Evolutionary conservation across 352 stramenopile genomes (phyloP), one percentile per base, ranked within the genome.

Genomic region (Phytophthora nicotianae): DNA sequence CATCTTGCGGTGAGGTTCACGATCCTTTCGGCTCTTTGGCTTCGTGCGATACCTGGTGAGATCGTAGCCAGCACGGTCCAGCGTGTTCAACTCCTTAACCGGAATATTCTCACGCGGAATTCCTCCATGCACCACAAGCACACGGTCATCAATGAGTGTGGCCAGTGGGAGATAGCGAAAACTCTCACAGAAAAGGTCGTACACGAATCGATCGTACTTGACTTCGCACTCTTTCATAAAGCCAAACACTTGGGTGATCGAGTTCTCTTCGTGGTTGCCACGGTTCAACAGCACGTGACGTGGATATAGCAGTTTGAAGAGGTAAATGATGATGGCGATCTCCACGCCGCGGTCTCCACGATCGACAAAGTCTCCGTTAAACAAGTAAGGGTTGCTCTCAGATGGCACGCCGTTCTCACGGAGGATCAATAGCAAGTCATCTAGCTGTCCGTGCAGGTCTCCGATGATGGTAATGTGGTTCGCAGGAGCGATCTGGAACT

Each of bases 301-400:
- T 24, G 87, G 85, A 52, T 91, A 91, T 29, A 95, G 63, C 42
- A 95, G 62, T 52, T 89, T 91, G 57, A 93, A 93, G 7, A 89
- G 58, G 57, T 94, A 91, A 58, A 95, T 82, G 63, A 95, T 85
- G 26, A 91, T 63, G 10, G 79, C 59, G 62, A 96, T 88, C 55
- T 96, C 88, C n/a, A 94, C 75, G 26, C 76, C 79, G 17, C 85
- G 82, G 56, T 91, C 81, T 26, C 86, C 88, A 13, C 87, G 80
- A 50, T 95, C 87, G 8, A 96, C 86, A 62, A 96, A 81, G 61
- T 96, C 87, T 29, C 88, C 88, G 48, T 95, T 96, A 50, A 96
- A 95, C 37, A 96, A 19, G 65, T 96, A 96, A 43, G 84, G 83
- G 51, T 96, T 96, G 4, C 67, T 74, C 13, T 81, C 68, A 0